Base-by-base conservation (phyloP, 202 grass and related monocot genomes). In the Zoysia matrella region DNA sequence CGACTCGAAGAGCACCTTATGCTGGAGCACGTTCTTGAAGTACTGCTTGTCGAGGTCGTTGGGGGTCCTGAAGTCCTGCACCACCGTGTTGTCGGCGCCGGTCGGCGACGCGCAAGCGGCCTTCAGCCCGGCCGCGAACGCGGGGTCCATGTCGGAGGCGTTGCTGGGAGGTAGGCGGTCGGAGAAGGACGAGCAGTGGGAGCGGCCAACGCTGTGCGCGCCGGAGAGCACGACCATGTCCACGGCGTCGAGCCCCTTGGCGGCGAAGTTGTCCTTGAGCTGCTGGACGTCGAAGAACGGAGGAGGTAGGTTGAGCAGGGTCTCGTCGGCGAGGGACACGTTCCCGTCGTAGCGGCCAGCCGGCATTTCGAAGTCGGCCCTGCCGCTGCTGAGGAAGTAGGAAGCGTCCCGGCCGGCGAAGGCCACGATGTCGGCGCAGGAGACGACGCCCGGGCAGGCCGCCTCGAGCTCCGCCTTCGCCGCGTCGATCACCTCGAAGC, bases 361-460 rank as follows among this genome's bases (percentile, higher is more conserved):
- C 0, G 88, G 88, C 80, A 92, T 79, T 6, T 3, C 41, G 42
- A 92, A 92, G 11, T 44, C 8, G 22, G 89, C 67, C n/a, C 11
- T 18, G 54, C 58, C 30, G 41, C 48, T 22, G 49, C 89, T 84
- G 14, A 91, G 89, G 42, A 91, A 30, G 80, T 10, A 68, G 61
- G 74, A 44, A 1, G 84, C 86, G 63, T 94, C 92, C 16, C 89
- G 89, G 6, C 69, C 84, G 12, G 89, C 89, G 54, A 94, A 94
- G 45, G 92, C 89, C 3, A 91, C 42, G 43, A 94, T 80, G 69
- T 94, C 91, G 3, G 94, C 88, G 47, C 91, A 96, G 0, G 93
- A 96, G 3, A 96, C 93, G 0, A 43, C 74, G 16, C 41, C 61
- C 0, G 78, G 88, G 43, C 93, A 97, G 0, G 0, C 4, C 2